Conservation (phyloP, 1,139 yeast species). For the Lodderomyces margitis region DNA sequence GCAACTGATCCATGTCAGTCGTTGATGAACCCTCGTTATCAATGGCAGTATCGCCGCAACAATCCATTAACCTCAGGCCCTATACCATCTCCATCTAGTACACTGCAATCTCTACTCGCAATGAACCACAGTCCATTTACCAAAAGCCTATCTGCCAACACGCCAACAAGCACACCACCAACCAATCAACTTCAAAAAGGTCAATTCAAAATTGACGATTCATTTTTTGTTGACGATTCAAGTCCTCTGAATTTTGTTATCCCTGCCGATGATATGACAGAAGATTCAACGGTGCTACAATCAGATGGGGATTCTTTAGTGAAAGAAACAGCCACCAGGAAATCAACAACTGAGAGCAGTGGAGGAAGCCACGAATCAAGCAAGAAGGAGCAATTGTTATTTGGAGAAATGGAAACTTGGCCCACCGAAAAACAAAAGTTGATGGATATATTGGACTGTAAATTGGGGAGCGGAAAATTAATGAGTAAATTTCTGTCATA, state of each 20-base stretch:
- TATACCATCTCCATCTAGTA: neutral
- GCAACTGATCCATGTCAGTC: too few relatives aligned
- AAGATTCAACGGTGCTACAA: neutral
- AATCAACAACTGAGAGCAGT: neutral
- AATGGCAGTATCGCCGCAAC: too few relatives aligned
- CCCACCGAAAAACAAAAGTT: conserved; percentile 19
- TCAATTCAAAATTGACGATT: neutral
- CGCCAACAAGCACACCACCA: neutral
- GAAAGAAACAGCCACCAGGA: neutral
- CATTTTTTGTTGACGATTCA: neutral
- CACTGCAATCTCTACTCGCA: too few relatives aligned
- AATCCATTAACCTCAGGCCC: too few relatives aligned
- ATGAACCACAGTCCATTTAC: neutral
- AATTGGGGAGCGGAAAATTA: conserved; percentile 16
- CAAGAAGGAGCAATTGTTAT: neutral
- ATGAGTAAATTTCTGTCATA: neutral
- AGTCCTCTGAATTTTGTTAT: neutral
- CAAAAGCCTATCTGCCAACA: neutral
- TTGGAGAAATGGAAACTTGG: neutral
- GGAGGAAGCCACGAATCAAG: too few relatives aligned
- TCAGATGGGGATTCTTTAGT: neutral
- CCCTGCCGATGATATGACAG: neutral
- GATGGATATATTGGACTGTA: conserved; percentile 21
- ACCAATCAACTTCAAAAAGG: neutral
- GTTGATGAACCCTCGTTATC: neutral